phyloP scores from a whole-genome alignment of 2,329 filamentous ascomycete genomes.

The Microdochium paspali region DNA sequence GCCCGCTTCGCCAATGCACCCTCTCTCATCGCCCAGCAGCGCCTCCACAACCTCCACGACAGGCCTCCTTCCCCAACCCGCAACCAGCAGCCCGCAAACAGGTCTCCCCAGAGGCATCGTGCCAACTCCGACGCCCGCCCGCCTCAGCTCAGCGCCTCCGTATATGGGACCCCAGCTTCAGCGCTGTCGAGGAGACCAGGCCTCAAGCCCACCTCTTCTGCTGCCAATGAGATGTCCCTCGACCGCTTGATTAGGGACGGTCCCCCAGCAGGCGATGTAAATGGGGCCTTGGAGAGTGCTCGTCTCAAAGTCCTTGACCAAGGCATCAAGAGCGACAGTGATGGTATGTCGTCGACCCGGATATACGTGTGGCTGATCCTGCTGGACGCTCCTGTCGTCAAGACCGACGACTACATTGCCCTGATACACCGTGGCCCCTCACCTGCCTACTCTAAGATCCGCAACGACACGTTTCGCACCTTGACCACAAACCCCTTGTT shows the following conservation, averaged over 20 bases:
- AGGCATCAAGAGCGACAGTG: slow-evolving; percentile 66
- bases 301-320: slow-evolving; percentile 66
- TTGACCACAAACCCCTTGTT: slow-evolving; percentile 96
- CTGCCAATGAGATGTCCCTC: slow-evolving; percentile 50
- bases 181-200: slow-evolving; percentile 29
- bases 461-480: slow-evolving; percentile 96
- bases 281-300: slow-evolving; percentile 58
- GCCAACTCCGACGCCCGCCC: slow-evolving; percentile 64
- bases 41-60: slow-evolving; percentile 27
- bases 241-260: slow-evolving; percentile 75
- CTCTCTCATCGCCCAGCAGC: slow-evolving; percentile 55
- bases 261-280: slow-evolving; percentile 60
- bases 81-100: slow-evolving; percentile 23
- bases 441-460: slow-evolving; percentile 92
- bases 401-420: slow-evolving; percentile 79
- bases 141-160: slow-evolving; percentile 22
- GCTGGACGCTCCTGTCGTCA: slow-evolving; percentile 75
- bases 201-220: slow-evolving; percentile 34
- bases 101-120: slow-evolving; percentile 48
- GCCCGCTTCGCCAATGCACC: slow-evolving; percentile 39
- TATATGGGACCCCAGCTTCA: slow-evolving; percentile 24
- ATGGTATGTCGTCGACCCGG: slow-evolving; percentile 83
- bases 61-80: slow-evolving; percentile 23
- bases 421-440: slow-evolving; percentile 91
- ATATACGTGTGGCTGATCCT: slow-evolving; percentile 97